A percentile compares a stretch with the other conserved stretches of the same genome.
These are phyloP conservation scores for Arctium lappa DNA, from an alignment of 129 eudicot genomes.

Conservation along the genomic window DNA sequence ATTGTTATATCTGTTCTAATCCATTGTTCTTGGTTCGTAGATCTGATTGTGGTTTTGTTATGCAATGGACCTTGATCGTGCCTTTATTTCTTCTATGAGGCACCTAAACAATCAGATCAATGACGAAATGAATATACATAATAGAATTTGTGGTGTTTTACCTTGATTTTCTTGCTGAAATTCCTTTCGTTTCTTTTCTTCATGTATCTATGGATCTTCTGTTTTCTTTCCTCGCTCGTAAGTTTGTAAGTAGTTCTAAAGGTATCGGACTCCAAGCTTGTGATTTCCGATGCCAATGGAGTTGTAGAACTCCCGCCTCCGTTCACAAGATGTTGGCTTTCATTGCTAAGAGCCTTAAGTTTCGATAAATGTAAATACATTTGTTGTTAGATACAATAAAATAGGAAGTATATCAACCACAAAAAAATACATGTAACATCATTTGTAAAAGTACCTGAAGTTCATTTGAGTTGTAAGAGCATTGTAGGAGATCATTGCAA, in stretches of 20 bases:
- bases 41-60: not conserved
- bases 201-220: constrained; percentile 76
- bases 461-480: constrained; percentile 38
- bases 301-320: constrained; percentile 38
- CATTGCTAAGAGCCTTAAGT: constrained; percentile 53
- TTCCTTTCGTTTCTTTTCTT: constrained; percentile 80
- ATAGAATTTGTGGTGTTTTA: not conserved
- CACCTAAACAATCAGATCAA: not conserved
- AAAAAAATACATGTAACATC: not conserved
- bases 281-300: constrained; percentile 56
- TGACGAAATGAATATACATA: not conserved
- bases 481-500: constrained; percentile 32
- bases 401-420: not conserved
- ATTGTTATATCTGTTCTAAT: not conserved
- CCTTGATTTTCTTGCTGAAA: constrained; percentile 95
- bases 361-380: not conserved
- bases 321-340: constrained; percentile 50
- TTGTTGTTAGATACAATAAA: not conserved
- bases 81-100: not conserved
- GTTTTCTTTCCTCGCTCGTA: constrained; percentile 69
- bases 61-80: not conserved
- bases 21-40: not conserved
- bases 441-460: constrained; percentile 45
- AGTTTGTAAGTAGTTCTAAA: constrained; percentile 61
- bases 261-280: constrained; percentile 63